Base-by-base conservation (phyloP, 2,329 filamentous ascomycete genomes). In the Fusarium chaquense region DNA sequence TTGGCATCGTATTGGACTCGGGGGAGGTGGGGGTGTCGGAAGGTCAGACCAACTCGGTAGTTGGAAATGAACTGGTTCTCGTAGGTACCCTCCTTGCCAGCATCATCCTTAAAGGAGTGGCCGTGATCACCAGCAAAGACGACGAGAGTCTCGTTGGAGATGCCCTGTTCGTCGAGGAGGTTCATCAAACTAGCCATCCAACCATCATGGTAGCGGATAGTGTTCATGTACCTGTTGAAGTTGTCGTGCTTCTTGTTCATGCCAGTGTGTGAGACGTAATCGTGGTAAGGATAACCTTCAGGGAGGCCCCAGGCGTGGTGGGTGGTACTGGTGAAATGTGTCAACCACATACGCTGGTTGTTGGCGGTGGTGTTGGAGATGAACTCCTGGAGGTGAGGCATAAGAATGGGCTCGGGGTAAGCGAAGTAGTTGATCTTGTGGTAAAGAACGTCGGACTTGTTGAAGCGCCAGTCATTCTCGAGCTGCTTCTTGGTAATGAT, bases 261-360 rank as follows among this genome's bases (percentile, higher is more conserved):
- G n/a, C 77, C 77, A 1, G 73, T 61, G 5, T 73, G 73, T 2
- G 68, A 63, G 10, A 75, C 5, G 52, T 75, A 75, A 4, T 74
- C 60, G 30, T 62, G 53, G 4, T 51, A 55, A 2, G 77, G 71
- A 41, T 75, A 70, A 9, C 55, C 70, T 32, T 72, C 43, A 4
- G 73, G 73, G 0, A 66, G 62, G 36, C 62, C 69, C 73, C 73
- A 80, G 3, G 78, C 74, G 49, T 80, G 78, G 47, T 81, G 78
- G 2, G 76, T 77, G 16, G 78, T 80, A 58, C 78, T 80, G 5
- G 79, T 81, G 9, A 81, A 72, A 41, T 81, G 79, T 5, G 78
- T 73, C 45, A 80, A 65, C 62, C 78, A 81, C 22, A 80, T 71
- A 26, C 79, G 75, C 59, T 80, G 75, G 45, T 79, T 76, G 41